Conservation (phyloP, 129 eudicot species). For the Centaurea solstitialis region DNA sequence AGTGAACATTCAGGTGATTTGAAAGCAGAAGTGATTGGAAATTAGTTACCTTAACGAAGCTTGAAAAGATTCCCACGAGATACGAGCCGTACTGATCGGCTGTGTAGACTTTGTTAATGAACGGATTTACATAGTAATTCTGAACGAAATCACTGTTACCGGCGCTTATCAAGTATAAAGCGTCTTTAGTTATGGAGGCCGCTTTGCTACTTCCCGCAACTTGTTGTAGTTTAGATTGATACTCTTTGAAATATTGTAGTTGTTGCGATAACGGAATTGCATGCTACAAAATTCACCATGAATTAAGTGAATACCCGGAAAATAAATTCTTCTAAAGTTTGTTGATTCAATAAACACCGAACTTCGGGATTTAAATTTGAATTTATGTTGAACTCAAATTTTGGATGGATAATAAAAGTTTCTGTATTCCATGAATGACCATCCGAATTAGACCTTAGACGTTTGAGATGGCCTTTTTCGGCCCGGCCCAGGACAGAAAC, state of each 20-base stretch:
- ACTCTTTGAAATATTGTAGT: constrained; percentile 58
- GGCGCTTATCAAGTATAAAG: constrained; percentile 47
- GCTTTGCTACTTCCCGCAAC: constrained; percentile 66
- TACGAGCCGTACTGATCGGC: constrained; percentile 59
- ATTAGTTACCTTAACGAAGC: constrained; percentile 52
- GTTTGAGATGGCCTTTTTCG: no score
- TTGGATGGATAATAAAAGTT: no score
- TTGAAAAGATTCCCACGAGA: constrained; percentile 50
- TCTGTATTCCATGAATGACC: no score
- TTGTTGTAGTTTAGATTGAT: constrained; percentile 48
- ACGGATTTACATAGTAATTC: constrained; percentile 68
- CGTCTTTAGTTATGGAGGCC: constrained; percentile 51
- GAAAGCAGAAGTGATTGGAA: neutral
- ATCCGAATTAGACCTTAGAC: no score
- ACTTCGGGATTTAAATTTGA: no score
- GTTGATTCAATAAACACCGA: no score
- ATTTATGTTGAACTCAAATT: no score
- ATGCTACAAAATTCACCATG: constrained; percentile 44
- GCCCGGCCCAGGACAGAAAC: no score
- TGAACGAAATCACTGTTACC: constrained; percentile 71
- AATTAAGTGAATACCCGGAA: no score
- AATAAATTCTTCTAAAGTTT: no score
- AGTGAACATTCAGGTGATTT: neutral
- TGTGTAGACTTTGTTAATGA: constrained; percentile 57
- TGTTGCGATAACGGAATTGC: constrained; percentile 69